A percentile compares a stretch with the other conserved stretches of the same genome.
These are phyloP conservation scores for Colletotrichum phormii DNA, from an alignment of 2,329 filamentous ascomycete species.

Conservation along the genomic window DNA sequence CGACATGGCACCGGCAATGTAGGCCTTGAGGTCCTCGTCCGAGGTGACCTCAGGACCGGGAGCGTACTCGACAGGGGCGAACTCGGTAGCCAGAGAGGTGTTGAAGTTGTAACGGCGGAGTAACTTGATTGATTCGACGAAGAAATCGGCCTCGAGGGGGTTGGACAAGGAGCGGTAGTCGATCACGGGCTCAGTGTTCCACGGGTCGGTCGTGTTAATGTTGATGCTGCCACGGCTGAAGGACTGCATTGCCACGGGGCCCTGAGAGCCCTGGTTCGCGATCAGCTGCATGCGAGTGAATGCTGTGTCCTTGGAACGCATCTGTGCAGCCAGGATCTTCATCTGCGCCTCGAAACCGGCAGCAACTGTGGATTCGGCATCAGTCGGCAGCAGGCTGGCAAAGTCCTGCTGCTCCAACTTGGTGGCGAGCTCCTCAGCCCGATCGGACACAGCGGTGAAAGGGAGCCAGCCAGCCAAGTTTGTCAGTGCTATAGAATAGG, in stretches of 20 bases:
- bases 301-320: conserved; percentile 48
- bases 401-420: conserved; percentile 47
- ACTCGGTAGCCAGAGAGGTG: conserved; percentile 47
- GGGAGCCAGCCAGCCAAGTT: conserved; percentile 51
- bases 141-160: conserved; percentile 51
- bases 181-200: conserved; percentile 47
- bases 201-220: conserved; percentile 52
- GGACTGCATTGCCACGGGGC: conserved; percentile 46
- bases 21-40: conserved; percentile 47
- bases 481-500: conserved; percentile 47
- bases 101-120: conserved; percentile 49
- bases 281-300: conserved; percentile 45
- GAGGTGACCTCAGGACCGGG: conserved; percentile 46
- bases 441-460: conserved; percentile 48
- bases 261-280: conserved; percentile 38
- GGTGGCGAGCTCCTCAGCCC: conserved; percentile 46
- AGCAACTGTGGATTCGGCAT: conserved; percentile 46
- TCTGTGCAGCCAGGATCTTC: conserved; percentile 47
- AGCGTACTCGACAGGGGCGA: conserved; percentile 46
- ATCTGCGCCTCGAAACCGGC: conserved; percentile 53
- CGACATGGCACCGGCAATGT: conserved; percentile 36
- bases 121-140: conserved; percentile 52
- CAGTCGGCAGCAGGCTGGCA: conserved; percentile 46
- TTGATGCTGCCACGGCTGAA: conserved; percentile 52
- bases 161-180: conserved; percentile 54